Conservation (phyloP, 129 eudicot genomes). For the Scalesia atractyloides region DNA sequence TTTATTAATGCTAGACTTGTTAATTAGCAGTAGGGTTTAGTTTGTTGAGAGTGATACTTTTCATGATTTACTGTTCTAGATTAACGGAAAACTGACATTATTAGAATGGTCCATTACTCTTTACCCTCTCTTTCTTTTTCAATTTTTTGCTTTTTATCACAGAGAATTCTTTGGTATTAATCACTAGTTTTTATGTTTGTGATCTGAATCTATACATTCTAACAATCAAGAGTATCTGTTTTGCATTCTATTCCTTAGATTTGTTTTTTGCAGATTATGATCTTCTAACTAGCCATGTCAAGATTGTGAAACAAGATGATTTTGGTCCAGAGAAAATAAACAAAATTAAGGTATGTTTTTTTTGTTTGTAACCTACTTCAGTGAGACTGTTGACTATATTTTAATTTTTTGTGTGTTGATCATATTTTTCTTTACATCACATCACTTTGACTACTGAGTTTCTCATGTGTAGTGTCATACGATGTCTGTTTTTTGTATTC, state of each 20-base stretch:
- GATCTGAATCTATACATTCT: neutral
- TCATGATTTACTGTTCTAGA: conserved; percentile 33
- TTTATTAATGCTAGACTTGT: neutral
- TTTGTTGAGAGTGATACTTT: conserved; percentile 29
- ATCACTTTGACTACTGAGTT: conserved; percentile 1
- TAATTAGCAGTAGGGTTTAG: conserved; percentile 36
- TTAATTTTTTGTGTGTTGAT: neutral
- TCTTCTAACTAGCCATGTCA: neutral
- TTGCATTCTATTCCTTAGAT: neutral
- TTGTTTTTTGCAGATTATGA: neutral
- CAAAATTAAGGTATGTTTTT: neutral
- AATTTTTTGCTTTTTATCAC: neutral
- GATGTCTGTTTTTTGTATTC: conserved; percentile 1
- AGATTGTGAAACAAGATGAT: neutral
- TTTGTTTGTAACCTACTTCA: neutral
- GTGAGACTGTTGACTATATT: neutral
- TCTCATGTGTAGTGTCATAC: neutral
- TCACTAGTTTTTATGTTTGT: neutral
- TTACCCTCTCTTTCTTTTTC: neutral
- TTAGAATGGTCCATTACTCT: conserved; percentile 17
- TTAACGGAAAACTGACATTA: conserved; percentile 31
- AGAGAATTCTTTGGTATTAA: neutral
- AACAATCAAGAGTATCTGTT: neutral
- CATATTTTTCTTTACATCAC: neutral
- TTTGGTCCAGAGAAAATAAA: neutral